phyloP scores from a whole-genome alignment of 371 early-diverging fungal species.

The Mucor mucedo region DNA sequence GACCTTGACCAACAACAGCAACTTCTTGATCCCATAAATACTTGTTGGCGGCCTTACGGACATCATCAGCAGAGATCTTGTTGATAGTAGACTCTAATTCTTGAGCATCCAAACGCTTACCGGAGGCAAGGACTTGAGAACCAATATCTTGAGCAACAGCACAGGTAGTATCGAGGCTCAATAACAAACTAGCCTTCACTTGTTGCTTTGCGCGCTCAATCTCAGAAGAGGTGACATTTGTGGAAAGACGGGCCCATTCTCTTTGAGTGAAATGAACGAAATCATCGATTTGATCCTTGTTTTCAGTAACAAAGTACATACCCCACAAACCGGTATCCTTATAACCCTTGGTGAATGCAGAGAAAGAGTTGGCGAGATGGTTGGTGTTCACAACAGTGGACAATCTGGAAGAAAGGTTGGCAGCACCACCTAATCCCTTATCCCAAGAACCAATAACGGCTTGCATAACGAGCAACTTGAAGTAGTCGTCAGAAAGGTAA shows the following conservation, averaged over 20 bases:
- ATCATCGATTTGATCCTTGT: slow-evolving; percentile 82
- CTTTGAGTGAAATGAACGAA: slow-evolving; percentile 84
- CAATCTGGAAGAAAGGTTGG: slow-evolving; percentile 84
- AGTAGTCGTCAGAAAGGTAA: slow-evolving; percentile 91
- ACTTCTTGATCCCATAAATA: slow-evolving; percentile 88
- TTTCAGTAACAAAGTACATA: slow-evolving; percentile 86
- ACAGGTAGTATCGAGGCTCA: slow-evolving; percentile 87
- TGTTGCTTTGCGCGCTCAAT: slow-evolving; percentile 97
- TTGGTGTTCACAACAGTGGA: slow-evolving; percentile 78
- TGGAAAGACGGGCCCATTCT: slow-evolving; percentile 91
- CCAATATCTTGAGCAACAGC: slow-evolving; percentile 94
- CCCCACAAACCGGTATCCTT: slow-evolving; percentile 96
- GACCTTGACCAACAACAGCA: slow-evolving; percentile 90
- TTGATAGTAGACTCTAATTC: slow-evolving; percentile 30
- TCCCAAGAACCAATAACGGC: slow-evolving; percentile 94
- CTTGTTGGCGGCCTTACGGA: slow-evolving; percentile 84
- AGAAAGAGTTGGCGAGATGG: slow-evolving; percentile 92
- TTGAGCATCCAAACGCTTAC: slow-evolving; percentile 72
- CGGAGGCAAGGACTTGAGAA: slow-evolving; percentile 88
- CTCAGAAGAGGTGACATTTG: slow-evolving; percentile 85
- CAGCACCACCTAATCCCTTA: slow-evolving; percentile 83
- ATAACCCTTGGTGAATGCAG: slow-evolving; percentile 96
- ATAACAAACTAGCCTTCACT: slow-evolving; percentile 88
- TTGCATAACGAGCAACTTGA: slow-evolving; percentile 91
- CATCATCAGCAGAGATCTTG: slow-evolving; percentile 62